Base-by-base conservation (phyloP, 164 flowering plant genomes). In the Berberis thunbergii region DNA sequence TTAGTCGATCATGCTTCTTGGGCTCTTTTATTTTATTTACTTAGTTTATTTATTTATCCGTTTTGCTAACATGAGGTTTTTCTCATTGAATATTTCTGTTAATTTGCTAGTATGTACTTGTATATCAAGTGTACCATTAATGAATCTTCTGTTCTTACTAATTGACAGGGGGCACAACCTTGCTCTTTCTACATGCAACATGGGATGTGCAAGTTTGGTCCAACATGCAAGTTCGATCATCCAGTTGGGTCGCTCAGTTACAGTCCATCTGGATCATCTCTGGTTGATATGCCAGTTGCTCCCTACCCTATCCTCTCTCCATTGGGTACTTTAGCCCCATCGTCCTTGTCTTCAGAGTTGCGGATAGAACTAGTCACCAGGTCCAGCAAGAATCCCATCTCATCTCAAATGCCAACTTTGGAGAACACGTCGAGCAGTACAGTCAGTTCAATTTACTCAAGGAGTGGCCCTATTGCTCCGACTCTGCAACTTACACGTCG, bases 191-290 rank as follows among this genome's bases (percentile, higher is more conserved):
- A 81, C 71, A 65, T 76, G 11, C 90, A 81, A 68, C 82, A 79
- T 50, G 98, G 98, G 60, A 71, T 73, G n/a, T 91, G 98, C 84
- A 89, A 84, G 75, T 91, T 78, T 69, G 98, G 98, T 39, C 78
- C 81, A 1, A 76, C 91, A 7, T 91, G 98, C 87, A 89, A 82
- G 76, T 91, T 78, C 64, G 92, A 91, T 71, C 98, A 91, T 66
- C 87, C 96, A 43, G 79, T 80, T 85, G 86, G 83, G 61, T 62
- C 77, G 11, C 69, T 91, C 63, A 84, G 88, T 70, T 88, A 89
- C 81, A 85, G 94, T 64, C 92, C 99, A 43, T 95, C 99, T 59
- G 94, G 96, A 45, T 95, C 99, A 41, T 95, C 97, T 67, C 91
- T 91, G 52, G 73, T 87, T 64, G 98, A 89, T 75, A 78, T 89